A percentile compares a stretch with the other conserved stretches of the same genome.
These are phyloP conservation scores for Moricandia arvensis DNA, from an alignment of 345 rosid species.

Conservation along the genomic window DNA sequence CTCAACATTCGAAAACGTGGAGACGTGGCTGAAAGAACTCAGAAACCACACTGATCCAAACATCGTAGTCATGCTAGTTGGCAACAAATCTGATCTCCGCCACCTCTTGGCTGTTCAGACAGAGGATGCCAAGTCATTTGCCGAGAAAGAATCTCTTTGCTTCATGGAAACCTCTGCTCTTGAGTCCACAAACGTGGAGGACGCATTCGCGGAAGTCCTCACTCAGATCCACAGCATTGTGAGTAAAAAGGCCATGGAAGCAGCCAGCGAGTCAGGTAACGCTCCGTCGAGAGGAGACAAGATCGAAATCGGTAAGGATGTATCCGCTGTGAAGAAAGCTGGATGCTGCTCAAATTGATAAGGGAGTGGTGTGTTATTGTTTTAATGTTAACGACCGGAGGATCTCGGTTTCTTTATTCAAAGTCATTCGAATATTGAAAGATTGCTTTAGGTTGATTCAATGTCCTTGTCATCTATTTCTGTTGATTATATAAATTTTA, in stretches of 20 bases:
- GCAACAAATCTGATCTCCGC: constrained; percentile 56
- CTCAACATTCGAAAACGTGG: constrained; percentile 50
- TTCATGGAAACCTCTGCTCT: constrained; percentile 62
- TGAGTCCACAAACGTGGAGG: constrained; percentile 52
- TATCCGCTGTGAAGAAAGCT: constrained; percentile 41
- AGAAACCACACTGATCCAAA: constrained; percentile 57
- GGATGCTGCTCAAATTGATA: constrained; percentile 39
- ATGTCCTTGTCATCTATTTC: neutral
- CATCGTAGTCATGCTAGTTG: constrained; percentile 57
- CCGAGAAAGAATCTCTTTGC: constrained; percentile 50
- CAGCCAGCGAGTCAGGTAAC: constrained; percentile 30
- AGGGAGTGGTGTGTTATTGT: constrained; percentile 1
- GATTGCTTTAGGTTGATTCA: neutral
- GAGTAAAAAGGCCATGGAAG: constrained; percentile 52
- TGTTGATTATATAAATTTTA: neutral
- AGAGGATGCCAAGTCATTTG: constrained; percentile 48
- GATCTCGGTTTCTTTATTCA: constrained; percentile 21
- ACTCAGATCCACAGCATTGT: constrained; percentile 51
- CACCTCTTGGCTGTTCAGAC: constrained; percentile 55
- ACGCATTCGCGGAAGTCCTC: constrained; percentile 50
- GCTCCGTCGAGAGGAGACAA: constrained; percentile 39
- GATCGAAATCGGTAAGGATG: constrained; percentile 44
- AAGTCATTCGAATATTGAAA: constrained; percentile 10
- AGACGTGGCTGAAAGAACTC: constrained; percentile 54
- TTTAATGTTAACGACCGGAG: constrained; percentile 21